Conservation (phyloP, 495 filamentous ascomycete species). For the Cercophora newfieldiana region DNA sequence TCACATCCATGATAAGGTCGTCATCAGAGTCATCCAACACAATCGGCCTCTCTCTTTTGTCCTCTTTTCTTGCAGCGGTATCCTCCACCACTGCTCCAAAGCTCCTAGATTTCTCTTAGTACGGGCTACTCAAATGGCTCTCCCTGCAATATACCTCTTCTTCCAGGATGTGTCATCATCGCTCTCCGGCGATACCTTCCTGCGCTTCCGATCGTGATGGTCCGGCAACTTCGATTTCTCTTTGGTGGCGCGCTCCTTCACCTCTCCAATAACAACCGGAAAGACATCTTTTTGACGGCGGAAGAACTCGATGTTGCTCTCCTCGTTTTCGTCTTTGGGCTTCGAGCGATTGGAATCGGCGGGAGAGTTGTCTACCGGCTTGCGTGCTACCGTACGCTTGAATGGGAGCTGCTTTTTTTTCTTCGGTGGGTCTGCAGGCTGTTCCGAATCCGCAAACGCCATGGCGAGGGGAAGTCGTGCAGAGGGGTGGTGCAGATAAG, state of each 20-base stretch:
- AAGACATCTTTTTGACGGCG: constrained; percentile 66
- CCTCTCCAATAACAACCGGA: constrained; percentile 58
- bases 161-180: not conserved
- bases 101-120: not conserved
- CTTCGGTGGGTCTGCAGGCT: constrained; percentile 15
- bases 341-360: not conserved
- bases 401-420: constrained; percentile 67
- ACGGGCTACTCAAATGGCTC: not conserved
- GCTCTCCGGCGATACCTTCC: constrained; percentile 19
- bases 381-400: constrained; percentile 58
- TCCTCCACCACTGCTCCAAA: not conserved
- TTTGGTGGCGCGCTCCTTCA: constrained; percentile 37
- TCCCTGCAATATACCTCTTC: not conserved
- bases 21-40: constrained; percentile 17
- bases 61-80: not conserved
- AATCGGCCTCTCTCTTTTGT: not conserved
- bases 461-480: constrained; percentile 10
- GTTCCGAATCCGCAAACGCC: constrained; percentile 10
- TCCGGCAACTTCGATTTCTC: constrained; percentile 16
- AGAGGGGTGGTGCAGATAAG: not conserved
- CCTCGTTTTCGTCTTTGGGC: constrained; percentile 27
- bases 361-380: constrained; percentile 18
- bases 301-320: constrained; percentile 61
- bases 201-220: constrained; percentile 18
- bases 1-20: constrained; percentile 32